Percentiles rank a stretch among this genome's conserved stretches.
Evolutionary conservation across 2,329 filamentous ascomycete genomes (phyloP).

Genomic region (Lasiodiplodia theobromae): DNA sequence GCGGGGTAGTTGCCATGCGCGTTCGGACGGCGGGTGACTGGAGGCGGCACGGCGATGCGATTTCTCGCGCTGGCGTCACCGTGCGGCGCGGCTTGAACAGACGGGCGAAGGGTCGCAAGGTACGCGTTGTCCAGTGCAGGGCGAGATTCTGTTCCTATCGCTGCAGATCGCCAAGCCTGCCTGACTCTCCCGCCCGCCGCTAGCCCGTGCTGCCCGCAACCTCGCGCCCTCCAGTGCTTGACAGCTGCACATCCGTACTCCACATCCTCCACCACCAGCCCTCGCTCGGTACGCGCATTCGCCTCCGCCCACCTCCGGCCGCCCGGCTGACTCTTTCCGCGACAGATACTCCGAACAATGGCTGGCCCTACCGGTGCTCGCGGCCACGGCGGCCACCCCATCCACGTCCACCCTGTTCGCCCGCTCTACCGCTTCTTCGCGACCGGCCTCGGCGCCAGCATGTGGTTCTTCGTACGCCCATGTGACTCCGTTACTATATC

Average conservation of each 20-base stretch:
- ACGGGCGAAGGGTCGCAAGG: constrained; percentile 4
- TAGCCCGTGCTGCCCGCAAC: constrained; percentile 28
- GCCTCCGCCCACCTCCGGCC: neutral
- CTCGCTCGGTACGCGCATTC: constrained; percentile 1
- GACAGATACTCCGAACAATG: constrained; percentile 20
- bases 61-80: constrained; percentile 8
- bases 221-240: constrained; percentile 8
- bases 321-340: neutral
- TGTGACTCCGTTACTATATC: neutral
- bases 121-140: constrained; percentile 16
- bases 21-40: neutral
- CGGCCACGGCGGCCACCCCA: constrained; percentile 54
- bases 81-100: constrained; percentile 4
- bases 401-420: constrained; percentile 66
- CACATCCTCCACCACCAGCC: constrained; percentile 2
- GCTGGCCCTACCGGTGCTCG: constrained; percentile 27
- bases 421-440: constrained; percentile 84
- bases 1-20: constrained; percentile 17
- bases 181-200: constrained; percentile 18
- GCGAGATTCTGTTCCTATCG: constrained; percentile 17
- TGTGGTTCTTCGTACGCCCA: constrained; percentile 96
- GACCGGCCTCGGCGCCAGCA: constrained; percentile 87
- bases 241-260: constrained; percentile 9
- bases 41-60: neutral
- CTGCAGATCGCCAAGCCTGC: constrained; percentile 19